These are phyloP conservation scores for Brassica rapa DNA, from an alignment of 345 rosid genomes.

Conservation along the genomic window DNA sequence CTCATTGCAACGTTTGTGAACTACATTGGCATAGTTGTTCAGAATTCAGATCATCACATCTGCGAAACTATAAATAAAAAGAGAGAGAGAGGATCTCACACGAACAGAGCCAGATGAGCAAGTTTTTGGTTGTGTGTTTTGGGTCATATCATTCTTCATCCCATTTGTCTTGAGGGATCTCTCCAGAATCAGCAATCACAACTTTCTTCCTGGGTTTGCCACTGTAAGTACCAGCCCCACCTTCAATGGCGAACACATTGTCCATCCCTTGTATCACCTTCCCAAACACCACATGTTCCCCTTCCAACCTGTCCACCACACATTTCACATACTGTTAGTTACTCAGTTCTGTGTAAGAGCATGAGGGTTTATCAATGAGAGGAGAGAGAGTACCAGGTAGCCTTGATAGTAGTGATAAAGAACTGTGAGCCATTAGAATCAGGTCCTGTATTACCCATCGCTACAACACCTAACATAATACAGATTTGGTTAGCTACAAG, in stretches of 20 bases:
- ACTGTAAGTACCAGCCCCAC: conserved; percentile 95
- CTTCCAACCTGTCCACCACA: conserved; percentile 71
- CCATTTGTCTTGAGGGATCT: conserved; percentile 88
- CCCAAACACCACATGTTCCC: conserved; percentile 93
- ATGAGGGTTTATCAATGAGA: neutral
- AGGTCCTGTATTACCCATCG: conserved; percentile 92
- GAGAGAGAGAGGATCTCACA: conserved; percentile 11
- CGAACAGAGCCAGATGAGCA: conserved; percentile 21
- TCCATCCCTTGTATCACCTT: conserved; percentile 97
- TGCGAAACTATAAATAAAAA: conserved; percentile 5
- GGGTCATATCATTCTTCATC: conserved; percentile 64
- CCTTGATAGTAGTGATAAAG: conserved; percentile 87
- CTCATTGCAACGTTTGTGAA: neutral
- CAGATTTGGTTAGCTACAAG: conserved; percentile 17
- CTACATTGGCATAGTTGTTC: conserved; percentile 22
- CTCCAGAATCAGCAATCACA: conserved; percentile 75
- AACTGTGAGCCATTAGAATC: conserved; percentile 97
- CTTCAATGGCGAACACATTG: conserved; percentile 79
- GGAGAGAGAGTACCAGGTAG: conserved; percentile 73
- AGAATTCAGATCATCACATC: conserved; percentile 25
- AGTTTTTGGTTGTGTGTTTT: neutral
- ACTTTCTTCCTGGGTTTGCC: conserved; percentile 95
- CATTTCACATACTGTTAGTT: neutral
- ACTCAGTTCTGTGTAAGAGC: neutral
- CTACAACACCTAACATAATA: conserved; percentile 63